Conservation (phyloP, 768 basidiomycete genomes). For the Lyophyllum shimeji region DNA sequence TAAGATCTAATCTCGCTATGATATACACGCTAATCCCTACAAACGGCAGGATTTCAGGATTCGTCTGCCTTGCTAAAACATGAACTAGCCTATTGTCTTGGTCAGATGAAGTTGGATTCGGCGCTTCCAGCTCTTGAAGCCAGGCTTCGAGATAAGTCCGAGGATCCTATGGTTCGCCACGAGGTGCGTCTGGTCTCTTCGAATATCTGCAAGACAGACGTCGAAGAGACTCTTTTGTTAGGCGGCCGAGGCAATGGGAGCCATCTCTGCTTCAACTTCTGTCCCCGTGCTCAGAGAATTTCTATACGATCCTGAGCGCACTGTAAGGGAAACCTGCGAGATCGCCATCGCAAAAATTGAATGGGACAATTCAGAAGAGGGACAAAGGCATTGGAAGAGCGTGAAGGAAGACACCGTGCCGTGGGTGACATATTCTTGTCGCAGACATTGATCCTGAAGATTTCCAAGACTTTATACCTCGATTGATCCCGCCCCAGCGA, state of each 20-base stretch:
- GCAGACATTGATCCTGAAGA: neutral
- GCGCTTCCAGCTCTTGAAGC: constrained; percentile 80
- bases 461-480: constrained; percentile 67
- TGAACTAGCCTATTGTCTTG: constrained; percentile 95
- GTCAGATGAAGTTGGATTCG: constrained; percentile 74
- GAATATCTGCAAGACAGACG: constrained; percentile 5
- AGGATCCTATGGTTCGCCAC: constrained; percentile 97
- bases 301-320: constrained; percentile 65
- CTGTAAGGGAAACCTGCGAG: constrained; percentile 94
- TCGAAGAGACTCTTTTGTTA: constrained; percentile 26
- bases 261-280: constrained; percentile 71
- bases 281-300: constrained; percentile 72
- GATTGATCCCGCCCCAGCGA: constrained; percentile 86
- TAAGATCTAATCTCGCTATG: constrained; percentile 8
- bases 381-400: constrained; percentile 42
- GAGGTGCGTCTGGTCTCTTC: constrained; percentile 56
- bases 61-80: constrained; percentile 92
- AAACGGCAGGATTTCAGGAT: constrained; percentile 71
- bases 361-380: constrained; percentile 85
- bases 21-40: constrained; percentile 8
- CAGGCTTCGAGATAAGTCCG: constrained; percentile 65
- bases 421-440: constrained; percentile 29
- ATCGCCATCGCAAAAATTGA: constrained; percentile 94
- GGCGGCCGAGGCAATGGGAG: constrained; percentile 99
- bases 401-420: constrained; percentile 30